These are phyloP conservation scores for Tetradesmus lagerheimii DNA, from an alignment of 139 green algal genomes.

Conservation along the genomic window DNA sequence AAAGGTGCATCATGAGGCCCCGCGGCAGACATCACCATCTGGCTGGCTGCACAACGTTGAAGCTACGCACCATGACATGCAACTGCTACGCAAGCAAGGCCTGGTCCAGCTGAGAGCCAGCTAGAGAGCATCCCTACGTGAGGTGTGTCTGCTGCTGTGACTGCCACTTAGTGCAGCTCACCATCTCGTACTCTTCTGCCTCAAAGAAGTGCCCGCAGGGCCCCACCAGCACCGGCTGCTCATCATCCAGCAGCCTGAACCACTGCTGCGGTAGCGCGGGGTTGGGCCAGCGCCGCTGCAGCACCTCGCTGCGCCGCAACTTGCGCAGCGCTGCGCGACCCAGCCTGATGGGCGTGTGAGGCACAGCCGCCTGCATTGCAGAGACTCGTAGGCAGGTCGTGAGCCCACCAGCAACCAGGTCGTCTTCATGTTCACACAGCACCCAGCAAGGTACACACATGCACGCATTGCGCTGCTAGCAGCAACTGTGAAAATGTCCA, in stretches of 20 bases:
- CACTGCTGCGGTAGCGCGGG: slow-evolving; percentile 65
- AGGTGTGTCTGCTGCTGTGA: neutral
- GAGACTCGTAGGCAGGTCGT: no score
- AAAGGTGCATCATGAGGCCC: no score
- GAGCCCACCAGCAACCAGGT: neutral
- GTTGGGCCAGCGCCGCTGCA: slow-evolving; percentile 70
- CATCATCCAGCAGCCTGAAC: slow-evolving; percentile 81
- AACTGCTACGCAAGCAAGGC: no score
- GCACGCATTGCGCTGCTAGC: neutral
- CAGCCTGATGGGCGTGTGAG: slow-evolving; percentile 71
- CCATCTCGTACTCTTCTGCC: slow-evolving; percentile 84
- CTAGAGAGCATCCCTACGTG: no score
- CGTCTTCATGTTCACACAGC: neutral
- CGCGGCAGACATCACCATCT: no score
- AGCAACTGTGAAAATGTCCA: neutral
- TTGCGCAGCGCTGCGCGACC: slow-evolving; percentile 65
- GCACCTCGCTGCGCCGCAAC: slow-evolving; percentile 66
- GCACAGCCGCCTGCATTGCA: slow-evolving; percentile 52
- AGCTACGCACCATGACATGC: no score
- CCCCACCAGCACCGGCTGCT: slow-evolving; percentile 71
- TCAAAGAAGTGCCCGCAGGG: slow-evolving; percentile 87
- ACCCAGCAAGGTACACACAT: neutral
- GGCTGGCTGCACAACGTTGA: no score
- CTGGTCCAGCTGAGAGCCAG: no score
- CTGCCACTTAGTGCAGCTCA: slow-evolving; percentile 18